Evolutionary conservation across 495 filamentous ascomycete genomes (phyloP).

Genomic region (Xylona heveae): DNA sequence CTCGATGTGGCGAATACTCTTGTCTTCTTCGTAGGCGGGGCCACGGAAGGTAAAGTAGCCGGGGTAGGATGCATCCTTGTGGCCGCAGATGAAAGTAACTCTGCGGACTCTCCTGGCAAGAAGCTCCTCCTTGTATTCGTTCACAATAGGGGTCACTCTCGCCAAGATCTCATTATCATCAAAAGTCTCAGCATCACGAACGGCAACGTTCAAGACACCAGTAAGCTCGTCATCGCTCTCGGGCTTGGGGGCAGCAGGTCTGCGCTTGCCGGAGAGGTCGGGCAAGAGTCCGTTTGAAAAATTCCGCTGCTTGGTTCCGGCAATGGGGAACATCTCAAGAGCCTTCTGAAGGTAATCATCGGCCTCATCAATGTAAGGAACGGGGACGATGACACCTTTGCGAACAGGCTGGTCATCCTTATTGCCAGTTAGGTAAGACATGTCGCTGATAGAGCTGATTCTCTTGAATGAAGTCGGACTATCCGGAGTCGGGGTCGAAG

Average conservation of each 20-base stretch:
- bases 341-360: conserved; percentile 69
- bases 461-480: conserved; percentile 43
- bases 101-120: conserved; percentile 62
- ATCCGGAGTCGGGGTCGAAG: conserved; percentile 53
- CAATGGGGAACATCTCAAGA: conserved; percentile 54
- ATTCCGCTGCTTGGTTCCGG: conserved; percentile 22
- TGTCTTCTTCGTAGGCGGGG: conserved; percentile 70
- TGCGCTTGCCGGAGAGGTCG: conserved; percentile 51
- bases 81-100: conserved; percentile 89
- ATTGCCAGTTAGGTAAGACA: conserved; percentile 50
- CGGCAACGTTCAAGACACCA: conserved; percentile 75
- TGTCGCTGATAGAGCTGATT: conserved; percentile 86
- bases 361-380: conserved; percentile 79
- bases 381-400: conserved; percentile 85
- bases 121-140: conserved; percentile 70
- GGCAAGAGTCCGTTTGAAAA: conserved; percentile 33
- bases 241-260: conserved; percentile 20
- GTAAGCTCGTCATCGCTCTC: conserved; percentile 57
- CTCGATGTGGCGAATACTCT: conserved; percentile 91
- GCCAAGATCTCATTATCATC: conserved; percentile 64
- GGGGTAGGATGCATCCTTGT: conserved; percentile 84
- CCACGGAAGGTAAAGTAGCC: conserved; percentile 97
- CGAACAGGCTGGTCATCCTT: conserved; percentile 47
- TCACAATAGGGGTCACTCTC: conserved; percentile 51
- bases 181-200: conserved; percentile 71